Percentiles rank a stretch among this genome's conserved stretches.
Evolutionary conservation across 2,329 filamentous ascomycete genomes (phyloP).

Genomic region (Berkeleyomyces basicola): DNA sequence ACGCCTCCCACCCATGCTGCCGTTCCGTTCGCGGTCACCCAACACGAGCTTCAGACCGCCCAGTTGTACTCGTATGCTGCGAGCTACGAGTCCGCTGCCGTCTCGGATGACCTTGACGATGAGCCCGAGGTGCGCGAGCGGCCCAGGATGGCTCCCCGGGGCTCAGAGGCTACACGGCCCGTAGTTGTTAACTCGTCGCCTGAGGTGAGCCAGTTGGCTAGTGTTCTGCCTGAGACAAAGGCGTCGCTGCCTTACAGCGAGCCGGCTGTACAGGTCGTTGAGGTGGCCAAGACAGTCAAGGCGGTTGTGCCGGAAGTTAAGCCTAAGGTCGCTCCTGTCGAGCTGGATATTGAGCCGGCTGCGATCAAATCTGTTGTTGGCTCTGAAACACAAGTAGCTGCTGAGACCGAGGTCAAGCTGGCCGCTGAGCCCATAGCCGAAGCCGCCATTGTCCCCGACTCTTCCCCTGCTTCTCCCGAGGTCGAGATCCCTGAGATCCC

Average conservation of each 20-base stretch:
- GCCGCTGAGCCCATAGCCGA: not conserved
- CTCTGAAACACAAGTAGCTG: no score
- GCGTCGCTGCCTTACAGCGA: not conserved
- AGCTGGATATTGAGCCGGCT: not conserved
- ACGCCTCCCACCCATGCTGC: constrained; percentile 5
- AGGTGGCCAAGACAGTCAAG: not conserved
- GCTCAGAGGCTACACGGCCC: not conserved
- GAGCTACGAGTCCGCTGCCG: not conserved
- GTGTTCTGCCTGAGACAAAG: not conserved
- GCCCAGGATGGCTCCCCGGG: not conserved
- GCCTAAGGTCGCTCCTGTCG: no score
- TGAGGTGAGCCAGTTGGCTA: not conserved
- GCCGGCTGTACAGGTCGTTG: not conserved
- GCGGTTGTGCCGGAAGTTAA: not conserved
- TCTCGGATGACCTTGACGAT: not conserved
- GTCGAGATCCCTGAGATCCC: not conserved
- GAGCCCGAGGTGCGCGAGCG: not conserved
- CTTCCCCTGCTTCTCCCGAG: not conserved
- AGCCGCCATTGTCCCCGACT: not conserved
- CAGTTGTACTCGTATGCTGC: not conserved
- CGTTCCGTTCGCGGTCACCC: not conserved
- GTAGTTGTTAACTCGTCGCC: not conserved
- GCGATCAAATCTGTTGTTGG: not conserved
- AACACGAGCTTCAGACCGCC: not conserved
- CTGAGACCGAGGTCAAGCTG: not conserved